Conservation (phyloP, 331 rosid species). For the Acacia concinna region DNA sequence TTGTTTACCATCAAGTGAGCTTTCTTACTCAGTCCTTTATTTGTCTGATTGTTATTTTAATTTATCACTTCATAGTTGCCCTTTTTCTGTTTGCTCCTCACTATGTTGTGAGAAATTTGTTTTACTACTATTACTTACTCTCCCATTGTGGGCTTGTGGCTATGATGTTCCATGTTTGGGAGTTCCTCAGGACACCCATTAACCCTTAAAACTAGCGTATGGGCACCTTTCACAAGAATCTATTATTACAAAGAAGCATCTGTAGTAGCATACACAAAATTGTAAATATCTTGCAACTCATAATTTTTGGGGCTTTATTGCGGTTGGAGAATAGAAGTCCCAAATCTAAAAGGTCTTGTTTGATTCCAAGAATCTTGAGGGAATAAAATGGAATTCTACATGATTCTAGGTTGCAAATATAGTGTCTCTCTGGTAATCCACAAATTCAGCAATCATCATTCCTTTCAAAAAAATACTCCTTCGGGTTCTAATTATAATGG, state of each 20-base stretch:
- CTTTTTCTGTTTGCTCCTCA: background rate
- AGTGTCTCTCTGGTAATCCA: background rate
- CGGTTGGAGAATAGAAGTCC: background rate
- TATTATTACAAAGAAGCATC: background rate
- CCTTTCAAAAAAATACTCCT: background rate
- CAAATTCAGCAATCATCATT: background rate
- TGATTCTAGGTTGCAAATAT: background rate
- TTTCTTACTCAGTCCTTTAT: background rate
- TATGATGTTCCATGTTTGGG: background rate
- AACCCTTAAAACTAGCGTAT: background rate
- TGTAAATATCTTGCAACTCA: background rate
- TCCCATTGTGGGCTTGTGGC: background rate
- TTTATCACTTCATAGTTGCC: background rate
- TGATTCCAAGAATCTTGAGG: background rate
- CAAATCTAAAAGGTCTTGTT: background rate
- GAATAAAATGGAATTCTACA: background rate
- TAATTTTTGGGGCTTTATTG: background rate
- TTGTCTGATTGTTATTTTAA: background rate
- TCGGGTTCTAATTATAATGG: too few relatives aligned
- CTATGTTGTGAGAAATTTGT: background rate
- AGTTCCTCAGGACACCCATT: background rate
- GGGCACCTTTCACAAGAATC: background rate
- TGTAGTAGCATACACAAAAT: background rate
- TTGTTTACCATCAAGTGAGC: background rate
- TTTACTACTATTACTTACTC: background rate